Conservation (phyloP, 2,329 filamentous ascomycete species). For the Parastagonospora nodorum region DNA sequence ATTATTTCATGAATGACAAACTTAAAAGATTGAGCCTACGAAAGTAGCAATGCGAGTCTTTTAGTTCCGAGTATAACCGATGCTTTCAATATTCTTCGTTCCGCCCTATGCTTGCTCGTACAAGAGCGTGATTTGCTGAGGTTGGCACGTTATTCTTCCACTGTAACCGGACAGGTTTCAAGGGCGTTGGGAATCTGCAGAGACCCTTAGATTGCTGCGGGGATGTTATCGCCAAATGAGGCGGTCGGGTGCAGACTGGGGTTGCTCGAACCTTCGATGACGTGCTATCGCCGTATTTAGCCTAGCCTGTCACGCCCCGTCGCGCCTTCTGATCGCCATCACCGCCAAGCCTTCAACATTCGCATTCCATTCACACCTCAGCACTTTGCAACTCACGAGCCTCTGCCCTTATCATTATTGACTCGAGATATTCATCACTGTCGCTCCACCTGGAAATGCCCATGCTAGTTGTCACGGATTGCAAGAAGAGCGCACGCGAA, state of each 20-base stretch:
- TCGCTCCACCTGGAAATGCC: slow-evolving; percentile 7
- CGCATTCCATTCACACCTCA: background rate
- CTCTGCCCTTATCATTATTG: background rate
- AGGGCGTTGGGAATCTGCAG: background rate
- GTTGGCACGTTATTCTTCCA: no score
- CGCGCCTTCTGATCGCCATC: background rate
- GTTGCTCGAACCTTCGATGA: slow-evolving; percentile 28
- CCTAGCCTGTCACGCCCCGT: background rate
- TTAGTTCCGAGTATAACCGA: no score
- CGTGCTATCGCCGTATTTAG: slow-evolving; percentile 4
- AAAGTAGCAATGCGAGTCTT: no score
- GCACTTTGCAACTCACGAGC: background rate
- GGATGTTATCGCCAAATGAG: background rate
- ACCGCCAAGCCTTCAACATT: background rate
- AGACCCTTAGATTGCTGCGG: background rate
- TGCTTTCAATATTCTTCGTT: no score
- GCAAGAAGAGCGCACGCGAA: slow-evolving; percentile 11
- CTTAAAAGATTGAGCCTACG: no score
- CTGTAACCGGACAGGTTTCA: background rate
- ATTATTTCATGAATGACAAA: no score
- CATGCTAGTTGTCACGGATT: slow-evolving; percentile 1
- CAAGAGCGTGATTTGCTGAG: no score
- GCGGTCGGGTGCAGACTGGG: background rate
- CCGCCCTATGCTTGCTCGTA: no score
- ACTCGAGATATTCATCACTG: slow-evolving; percentile 3